Evolutionary conservation across 306 rosid genomes (phyloP).

Genomic region (Pachyrhizus erosus): DNA sequence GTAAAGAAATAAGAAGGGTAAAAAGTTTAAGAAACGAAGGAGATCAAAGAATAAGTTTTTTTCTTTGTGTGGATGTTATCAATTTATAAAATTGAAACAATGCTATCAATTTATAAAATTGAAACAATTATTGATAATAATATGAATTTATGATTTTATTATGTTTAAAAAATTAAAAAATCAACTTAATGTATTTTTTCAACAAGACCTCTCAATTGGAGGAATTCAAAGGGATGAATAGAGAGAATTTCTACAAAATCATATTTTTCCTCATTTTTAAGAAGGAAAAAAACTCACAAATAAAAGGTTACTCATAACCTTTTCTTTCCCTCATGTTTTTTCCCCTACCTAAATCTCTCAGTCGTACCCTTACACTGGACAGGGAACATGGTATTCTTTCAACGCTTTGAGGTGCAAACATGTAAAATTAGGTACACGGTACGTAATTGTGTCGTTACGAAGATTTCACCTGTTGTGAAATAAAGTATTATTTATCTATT

Average conservation of each 20-base stretch:
- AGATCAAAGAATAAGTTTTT: no score
- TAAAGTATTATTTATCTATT: background rate
- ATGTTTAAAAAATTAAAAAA: background rate
- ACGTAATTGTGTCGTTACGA: background rate
- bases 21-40: no score
- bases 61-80: no score
- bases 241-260: background rate
- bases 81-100: no score
- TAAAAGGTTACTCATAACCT: background rate
- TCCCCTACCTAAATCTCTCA: background rate
- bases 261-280: background rate
- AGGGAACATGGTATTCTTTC: background rate
- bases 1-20: no score
- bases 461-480: constrained; percentile 8
- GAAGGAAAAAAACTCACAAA: background rate
- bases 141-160: background rate
- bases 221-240: background rate
- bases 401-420: background rate
- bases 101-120: no score
- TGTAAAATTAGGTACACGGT: background rate
- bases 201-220: no score
- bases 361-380: background rate
- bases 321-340: background rate
- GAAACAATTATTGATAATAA: no score
- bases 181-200: no score